Conservation (phyloP, 2,329 filamentous ascomycete species). For the Xylariomycetidae sp. region DNA sequence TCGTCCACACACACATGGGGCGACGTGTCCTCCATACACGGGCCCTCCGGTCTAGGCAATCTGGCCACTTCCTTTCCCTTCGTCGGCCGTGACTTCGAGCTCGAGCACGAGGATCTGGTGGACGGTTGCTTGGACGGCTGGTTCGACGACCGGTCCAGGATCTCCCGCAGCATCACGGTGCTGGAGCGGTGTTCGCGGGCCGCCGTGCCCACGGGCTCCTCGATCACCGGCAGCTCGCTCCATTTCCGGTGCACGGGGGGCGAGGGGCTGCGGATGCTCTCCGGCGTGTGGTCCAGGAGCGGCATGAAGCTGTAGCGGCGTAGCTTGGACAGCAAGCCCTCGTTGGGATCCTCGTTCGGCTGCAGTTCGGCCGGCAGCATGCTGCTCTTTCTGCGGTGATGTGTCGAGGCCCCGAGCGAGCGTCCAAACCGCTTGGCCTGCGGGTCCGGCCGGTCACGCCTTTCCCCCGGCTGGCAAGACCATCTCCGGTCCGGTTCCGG, state of each 20-base stretch:
- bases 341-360: conserved; percentile 2
- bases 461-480: conserved; percentile 2
- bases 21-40: conserved; percentile 17
- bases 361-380: conserved; percentile 2
- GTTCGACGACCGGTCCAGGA: conserved; percentile 13
- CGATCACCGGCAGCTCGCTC: conserved; percentile 6
- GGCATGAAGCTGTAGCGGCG: conserved; percentile 24
- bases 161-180: conserved; percentile 18
- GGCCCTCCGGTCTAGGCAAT: neutral
- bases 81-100: conserved; percentile 1
- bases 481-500: conserved; percentile 2
- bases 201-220: neutral
- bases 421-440: conserved; percentile 10
- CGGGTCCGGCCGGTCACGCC: neutral
- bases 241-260: neutral
- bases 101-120: conserved; percentile 7
- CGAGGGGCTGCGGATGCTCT: conserved; percentile 10
- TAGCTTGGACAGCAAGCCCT: conserved; percentile 15
- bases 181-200: conserved; percentile 13
- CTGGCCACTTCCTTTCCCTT: conserved; percentile 3
- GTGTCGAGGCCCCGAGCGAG: conserved; percentile 13
- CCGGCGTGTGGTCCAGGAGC: conserved; percentile 16
- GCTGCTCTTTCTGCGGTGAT: conserved; percentile 14
- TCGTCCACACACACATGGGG: conserved; percentile 20
- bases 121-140: conserved; percentile 2